Evolutionary conservation across 371 early-diverging fungal genomes (phyloP).

Genomic region (Nematocida displodere): DNA sequence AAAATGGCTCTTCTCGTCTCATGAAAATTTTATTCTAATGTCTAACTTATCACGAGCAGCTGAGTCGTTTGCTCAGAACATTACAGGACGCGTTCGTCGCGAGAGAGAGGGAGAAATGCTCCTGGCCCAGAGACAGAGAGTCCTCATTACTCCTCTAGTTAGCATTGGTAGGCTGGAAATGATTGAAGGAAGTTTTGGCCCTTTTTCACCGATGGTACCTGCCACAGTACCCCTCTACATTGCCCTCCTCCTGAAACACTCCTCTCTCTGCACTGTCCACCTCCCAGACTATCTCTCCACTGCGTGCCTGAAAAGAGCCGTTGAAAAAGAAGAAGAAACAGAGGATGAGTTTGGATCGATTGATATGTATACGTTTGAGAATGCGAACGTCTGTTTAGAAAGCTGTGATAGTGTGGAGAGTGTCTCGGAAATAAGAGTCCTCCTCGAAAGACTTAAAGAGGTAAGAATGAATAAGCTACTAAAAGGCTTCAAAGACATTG

Average conservation of each 20-base stretch:
- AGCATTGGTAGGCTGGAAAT: conserved; percentile 16
- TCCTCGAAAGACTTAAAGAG: conserved; percentile 23
- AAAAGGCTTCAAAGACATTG: conserved; percentile 44
- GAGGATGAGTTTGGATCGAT: conserved; percentile 25
- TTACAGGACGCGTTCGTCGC: conserved; percentile 1
- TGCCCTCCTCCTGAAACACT: conserved; percentile 29
- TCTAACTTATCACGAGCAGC: conserved; percentile 5
- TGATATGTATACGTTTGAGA: conserved; percentile 47
- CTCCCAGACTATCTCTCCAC: conserved; percentile 22
- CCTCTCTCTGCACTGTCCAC: conserved; percentile 25
- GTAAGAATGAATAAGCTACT: conserved; percentile 36
- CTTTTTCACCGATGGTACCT: conserved; percentile 43
- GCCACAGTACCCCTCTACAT: conserved; percentile 30
- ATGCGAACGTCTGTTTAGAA: conserved; percentile 23
- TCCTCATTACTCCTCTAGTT: conserved; percentile 24
- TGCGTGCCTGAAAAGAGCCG: conserved; percentile 15
- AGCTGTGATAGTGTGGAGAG: conserved; percentile 23
- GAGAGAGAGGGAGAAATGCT: conserved; percentile 24
- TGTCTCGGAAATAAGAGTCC: conserved; percentile 28
- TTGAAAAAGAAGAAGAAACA: conserved; percentile 13
- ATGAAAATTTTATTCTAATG: conserved; percentile 45
- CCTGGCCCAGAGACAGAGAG: conserved; percentile 30
- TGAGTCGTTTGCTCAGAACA: not conserved
- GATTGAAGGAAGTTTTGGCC: conserved; percentile 28
- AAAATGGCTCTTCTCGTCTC: conserved; percentile 36